Percentiles rank a stretch among this genome's conserved stretches.
Evolutionary conservation across 2,329 filamentous ascomycete species (phyloP).

Genomic region (Colletotrichum cuscutae): DNA sequence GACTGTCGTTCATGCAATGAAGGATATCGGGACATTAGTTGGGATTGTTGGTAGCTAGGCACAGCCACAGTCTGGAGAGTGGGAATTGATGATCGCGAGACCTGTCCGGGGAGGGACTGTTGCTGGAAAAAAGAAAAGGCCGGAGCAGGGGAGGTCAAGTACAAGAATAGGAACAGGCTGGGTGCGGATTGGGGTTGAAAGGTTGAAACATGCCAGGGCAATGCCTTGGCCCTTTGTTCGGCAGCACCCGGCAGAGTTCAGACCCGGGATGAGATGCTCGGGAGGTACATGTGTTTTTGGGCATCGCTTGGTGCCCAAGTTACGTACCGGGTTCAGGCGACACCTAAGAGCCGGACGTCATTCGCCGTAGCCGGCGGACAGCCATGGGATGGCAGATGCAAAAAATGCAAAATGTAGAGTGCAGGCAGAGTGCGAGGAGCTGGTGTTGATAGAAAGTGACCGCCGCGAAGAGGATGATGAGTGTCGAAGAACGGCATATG

Average conservation of each 20-base stretch:
- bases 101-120: not conserved
- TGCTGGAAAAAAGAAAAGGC: not conserved
- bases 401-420: too few species aligned
- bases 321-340: not conserved
- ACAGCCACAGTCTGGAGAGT: constrained; percentile 15
- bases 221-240: constrained; percentile 14
- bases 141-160: not conserved
- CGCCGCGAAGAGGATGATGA: not conserved
- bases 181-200: not conserved
- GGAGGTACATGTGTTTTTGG: constrained; percentile 4
- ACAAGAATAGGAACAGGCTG: not conserved
- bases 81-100: not conserved
- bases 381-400: not conserved
- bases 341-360: constrained; percentile 8
- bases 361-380: not conserved
- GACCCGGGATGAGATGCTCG: constrained; percentile 8
- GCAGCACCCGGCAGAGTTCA: constrained; percentile 20
- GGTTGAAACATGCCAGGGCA: constrained; percentile 19
- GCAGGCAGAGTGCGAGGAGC: not conserved
- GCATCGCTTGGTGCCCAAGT: not conserved
- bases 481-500: not conserved
- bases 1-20: not conserved
- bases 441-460: not conserved
- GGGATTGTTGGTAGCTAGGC: not conserved
- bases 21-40: not conserved